Evolutionary conservation across 306 rosid species (phyloP).

Genomic region (Castanopsis chinensis): DNA sequence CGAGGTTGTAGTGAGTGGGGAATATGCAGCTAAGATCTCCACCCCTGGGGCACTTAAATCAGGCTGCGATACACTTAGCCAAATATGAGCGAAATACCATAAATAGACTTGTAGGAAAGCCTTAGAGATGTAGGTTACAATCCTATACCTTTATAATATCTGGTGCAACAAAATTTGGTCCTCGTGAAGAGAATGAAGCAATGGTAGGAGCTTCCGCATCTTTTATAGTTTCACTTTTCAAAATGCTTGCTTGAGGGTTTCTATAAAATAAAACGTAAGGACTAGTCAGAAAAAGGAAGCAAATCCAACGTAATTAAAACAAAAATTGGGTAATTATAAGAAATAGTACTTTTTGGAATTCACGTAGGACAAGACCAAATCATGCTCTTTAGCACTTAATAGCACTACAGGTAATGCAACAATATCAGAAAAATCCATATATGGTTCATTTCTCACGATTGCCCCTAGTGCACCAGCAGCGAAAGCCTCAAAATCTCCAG

Average conservation of each 20-base stretch:
- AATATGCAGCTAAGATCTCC: slow-evolving; percentile 29
- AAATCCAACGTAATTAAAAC: too few relatives aligned
- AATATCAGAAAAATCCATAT: not conserved
- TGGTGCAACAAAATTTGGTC: slow-evolving; percentile 17
- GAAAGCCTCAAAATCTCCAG: not conserved
- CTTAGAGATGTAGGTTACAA: too few relatives aligned
- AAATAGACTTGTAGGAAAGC: too few relatives aligned
- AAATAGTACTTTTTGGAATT: not conserved
- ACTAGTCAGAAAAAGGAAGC: not conserved
- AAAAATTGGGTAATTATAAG: too few relatives aligned
- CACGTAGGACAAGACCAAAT: not conserved
- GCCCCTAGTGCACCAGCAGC: slow-evolving; percentile 23
- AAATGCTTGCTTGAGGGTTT: not conserved
- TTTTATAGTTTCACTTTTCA: not conserved
- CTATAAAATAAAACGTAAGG: not conserved
- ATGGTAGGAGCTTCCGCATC: slow-evolving; percentile 13
- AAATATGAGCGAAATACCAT: too few relatives aligned
- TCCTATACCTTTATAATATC: slow-evolving; percentile 24
- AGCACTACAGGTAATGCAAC: not conserved
- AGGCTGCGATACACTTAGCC: slow-evolving; percentile 1
- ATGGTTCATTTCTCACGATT: not conserved
- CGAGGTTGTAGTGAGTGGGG: slow-evolving; percentile 9
- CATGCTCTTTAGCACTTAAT: not conserved
- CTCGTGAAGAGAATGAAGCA: slow-evolving; percentile 30
- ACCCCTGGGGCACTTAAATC: slow-evolving; percentile 36